Evolutionary conservation across 1,139 yeast species (phyloP).

Genomic region (Kazachstania sp.): DNA sequence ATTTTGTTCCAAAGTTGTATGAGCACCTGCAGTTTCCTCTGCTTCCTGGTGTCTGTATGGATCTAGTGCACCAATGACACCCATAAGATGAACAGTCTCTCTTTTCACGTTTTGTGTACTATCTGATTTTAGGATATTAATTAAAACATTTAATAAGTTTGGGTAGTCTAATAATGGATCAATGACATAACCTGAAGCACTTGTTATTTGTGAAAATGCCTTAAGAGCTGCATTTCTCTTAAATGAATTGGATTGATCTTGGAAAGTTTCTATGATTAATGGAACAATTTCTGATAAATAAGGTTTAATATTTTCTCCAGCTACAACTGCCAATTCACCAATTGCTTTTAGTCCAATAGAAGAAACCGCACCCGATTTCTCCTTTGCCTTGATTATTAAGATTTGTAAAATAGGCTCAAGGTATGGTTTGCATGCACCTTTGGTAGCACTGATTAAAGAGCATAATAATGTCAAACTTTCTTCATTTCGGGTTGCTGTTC

Average conservation of each 20-base stretch:
- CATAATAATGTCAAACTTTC: slow-evolving; percentile 77
- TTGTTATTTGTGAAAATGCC: slow-evolving; percentile 79
- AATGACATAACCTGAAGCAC: slow-evolving; percentile 90
- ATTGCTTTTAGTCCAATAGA: slow-evolving; percentile 78
- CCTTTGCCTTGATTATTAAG: slow-evolving; percentile 67
- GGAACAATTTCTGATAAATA: slow-evolving; percentile 80
- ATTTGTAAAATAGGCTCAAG: slow-evolving; percentile 86
- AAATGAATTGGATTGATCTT: slow-evolving; percentile 83
- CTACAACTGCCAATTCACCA: slow-evolving; percentile 84
- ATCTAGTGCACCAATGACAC: slow-evolving; percentile 92
- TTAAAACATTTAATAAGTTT: slow-evolving; percentile 70
- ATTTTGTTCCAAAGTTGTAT: slow-evolving; percentile 68
- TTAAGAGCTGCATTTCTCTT: slow-evolving; percentile 87
- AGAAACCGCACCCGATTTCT: slow-evolving; percentile 68
- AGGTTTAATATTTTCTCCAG: slow-evolving; percentile 75
- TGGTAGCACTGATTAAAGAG: slow-evolving; percentile 67
- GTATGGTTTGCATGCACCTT: slow-evolving; percentile 78
- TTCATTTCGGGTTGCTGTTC: slow-evolving; percentile 69
- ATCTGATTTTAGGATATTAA: slow-evolving; percentile 74
- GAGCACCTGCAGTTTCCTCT: slow-evolving; percentile 58
- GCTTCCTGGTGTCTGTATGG: slow-evolving; percentile 93
- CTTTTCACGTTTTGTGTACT: slow-evolving; percentile 67
- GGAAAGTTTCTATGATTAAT: slow-evolving; percentile 74
- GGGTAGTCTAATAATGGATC: slow-evolving; percentile 92
- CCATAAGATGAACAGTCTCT: slow-evolving; percentile 81